Conservation (phyloP, 192 early-diverging fungal species). For the Piromyces sp. region DNA sequence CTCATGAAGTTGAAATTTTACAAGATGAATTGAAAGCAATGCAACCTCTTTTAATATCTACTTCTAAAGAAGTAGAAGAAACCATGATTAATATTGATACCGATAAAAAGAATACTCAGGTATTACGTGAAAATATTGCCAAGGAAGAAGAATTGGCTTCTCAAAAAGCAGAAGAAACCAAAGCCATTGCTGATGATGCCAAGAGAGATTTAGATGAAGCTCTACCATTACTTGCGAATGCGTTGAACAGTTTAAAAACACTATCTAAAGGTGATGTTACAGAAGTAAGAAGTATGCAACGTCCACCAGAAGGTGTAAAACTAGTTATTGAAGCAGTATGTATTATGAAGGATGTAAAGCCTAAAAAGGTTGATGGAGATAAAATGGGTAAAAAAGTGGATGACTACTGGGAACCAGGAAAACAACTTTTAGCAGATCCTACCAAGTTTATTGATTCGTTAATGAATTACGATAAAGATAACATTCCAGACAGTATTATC, state of each 20-base stretch:
- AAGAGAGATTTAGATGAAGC: slow-evolving; percentile 38
- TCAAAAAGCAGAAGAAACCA: slow-evolving; percentile 28
- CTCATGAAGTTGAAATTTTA: slow-evolving; percentile 34
- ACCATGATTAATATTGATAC: slow-evolving; percentile 45
- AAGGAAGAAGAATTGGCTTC: slow-evolving; percentile 34
- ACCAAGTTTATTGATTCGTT: slow-evolving; percentile 40
- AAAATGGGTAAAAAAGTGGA: slow-evolving; percentile 47
- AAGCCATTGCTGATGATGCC: slow-evolving; percentile 36
- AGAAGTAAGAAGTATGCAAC: slow-evolving; percentile 34
- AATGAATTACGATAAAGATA: slow-evolving; percentile 38
- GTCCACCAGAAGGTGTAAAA: slow-evolving; percentile 32
- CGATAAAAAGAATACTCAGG: slow-evolving; percentile 39
- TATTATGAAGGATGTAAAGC: slow-evolving; percentile 34
- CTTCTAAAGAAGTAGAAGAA: slow-evolving; percentile 29
- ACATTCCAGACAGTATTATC: slow-evolving; percentile 24
- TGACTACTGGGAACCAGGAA: slow-evolving; percentile 9
- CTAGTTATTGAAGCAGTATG: slow-evolving; percentile 41
- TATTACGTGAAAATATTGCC: slow-evolving; percentile 30
- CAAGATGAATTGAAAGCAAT: slow-evolving; percentile 32
- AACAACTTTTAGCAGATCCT: slow-evolving; percentile 13
- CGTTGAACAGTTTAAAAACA: slow-evolving; percentile 32
- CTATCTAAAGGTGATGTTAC: slow-evolving; percentile 42
- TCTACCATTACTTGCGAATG: slow-evolving; percentile 27
- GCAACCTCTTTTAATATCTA: slow-evolving; percentile 28
- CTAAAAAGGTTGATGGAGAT: slow-evolving; percentile 33